These are phyloP conservation scores for Ustilago loliicola DNA, from an alignment of 1,284 basidiomycete genomes.

Conservation along the genomic window DNA sequence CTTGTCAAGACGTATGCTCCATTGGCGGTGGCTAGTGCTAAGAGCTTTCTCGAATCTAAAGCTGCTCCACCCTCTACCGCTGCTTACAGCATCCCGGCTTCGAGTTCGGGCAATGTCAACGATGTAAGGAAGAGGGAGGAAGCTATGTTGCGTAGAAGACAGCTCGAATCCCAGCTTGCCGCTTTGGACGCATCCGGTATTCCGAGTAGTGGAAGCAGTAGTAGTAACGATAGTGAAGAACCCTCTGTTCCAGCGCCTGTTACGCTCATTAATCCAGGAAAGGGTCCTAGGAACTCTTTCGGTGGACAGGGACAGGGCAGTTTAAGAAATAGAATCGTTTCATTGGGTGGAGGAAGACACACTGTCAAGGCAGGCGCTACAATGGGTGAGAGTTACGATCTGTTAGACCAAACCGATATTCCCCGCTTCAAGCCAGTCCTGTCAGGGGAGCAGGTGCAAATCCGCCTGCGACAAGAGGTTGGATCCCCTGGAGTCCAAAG, in stretches of 20 bases:
- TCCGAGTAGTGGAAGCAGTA: slow-evolving; percentile 12
- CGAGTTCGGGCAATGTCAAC: background rate
- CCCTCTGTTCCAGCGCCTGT: slow-evolving; percentile 7
- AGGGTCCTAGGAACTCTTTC: background rate
- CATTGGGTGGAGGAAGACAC: background rate
- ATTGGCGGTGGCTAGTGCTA: slow-evolving; percentile 36
- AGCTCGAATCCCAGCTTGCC: slow-evolving; percentile 43
- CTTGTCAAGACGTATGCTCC: slow-evolving; percentile 44
- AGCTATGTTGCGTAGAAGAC: slow-evolving; percentile 26
- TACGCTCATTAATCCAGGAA: slow-evolving; percentile 23
- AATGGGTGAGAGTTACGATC: slow-evolving; percentile 46
- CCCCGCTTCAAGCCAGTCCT: slow-evolving; percentile 11
- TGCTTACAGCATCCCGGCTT: slow-evolving; percentile 27
- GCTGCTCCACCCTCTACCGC: slow-evolving; percentile 20
- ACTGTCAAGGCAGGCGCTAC: slow-evolving; percentile 26
- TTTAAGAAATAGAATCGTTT: slow-evolving; percentile 21
- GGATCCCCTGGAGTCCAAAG: slow-evolving; percentile 41
- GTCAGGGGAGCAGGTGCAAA: background rate
- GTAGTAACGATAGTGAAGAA: slow-evolving; percentile 19
- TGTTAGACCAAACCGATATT: slow-evolving; percentile 49
- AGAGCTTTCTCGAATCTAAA: slow-evolving; percentile 31
- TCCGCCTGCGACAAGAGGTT: background rate
- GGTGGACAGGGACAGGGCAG: slow-evolving; percentile 13
- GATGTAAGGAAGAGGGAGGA: slow-evolving; percentile 16
- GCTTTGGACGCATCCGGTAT: slow-evolving; percentile 36